Evolutionary conservation across 169 alveolate genomes (phyloP).

Genomic region (Cryptosporidium viatorum): DNA sequence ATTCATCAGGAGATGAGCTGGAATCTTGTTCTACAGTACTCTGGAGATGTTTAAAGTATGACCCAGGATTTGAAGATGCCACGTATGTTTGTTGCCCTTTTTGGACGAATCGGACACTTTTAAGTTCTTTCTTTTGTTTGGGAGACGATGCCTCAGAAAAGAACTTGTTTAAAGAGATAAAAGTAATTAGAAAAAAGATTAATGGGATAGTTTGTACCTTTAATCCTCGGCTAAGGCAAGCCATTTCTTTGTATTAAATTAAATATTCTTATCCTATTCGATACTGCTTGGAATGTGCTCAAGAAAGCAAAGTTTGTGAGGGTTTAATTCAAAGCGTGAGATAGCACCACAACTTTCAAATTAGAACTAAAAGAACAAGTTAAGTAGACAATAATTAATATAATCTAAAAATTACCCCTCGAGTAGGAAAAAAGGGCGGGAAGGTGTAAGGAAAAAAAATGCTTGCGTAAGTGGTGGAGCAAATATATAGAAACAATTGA

Average conservation of each 20-base stretch:
- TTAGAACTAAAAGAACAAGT: not conserved
- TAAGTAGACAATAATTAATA: not conserved
- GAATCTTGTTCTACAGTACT: slow-evolving; percentile 50
- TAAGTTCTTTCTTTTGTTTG: not conserved
- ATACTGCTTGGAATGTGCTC: not conserved
- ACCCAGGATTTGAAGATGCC: slow-evolving; percentile 14
- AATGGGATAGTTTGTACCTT: not conserved
- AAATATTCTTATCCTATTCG: not conserved
- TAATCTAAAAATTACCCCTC: slow-evolving; percentile 38
- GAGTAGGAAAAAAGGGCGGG: not conserved
- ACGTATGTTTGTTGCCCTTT: slow-evolving; percentile 2
- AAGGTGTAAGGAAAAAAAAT: not conserved
- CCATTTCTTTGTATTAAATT: not conserved
- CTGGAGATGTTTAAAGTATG: slow-evolving; percentile 36
- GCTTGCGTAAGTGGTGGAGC: no score
- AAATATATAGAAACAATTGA: not conserved
- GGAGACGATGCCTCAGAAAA: slow-evolving; percentile 7
- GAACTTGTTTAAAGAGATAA: not conserved
- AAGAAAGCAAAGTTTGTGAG: not conserved
- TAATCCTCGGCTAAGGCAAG: not conserved
- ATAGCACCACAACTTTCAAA: not conserved
- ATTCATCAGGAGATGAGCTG: slow-evolving; percentile 27
- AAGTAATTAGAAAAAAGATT: not conserved
- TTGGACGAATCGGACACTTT: not conserved
- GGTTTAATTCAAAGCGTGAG: not conserved